A percentile compares a stretch with the other conserved stretches of the same genome.
Conservation (phyloP, 768 basidiomycete species). For the Collybia mongolica region DNA sequence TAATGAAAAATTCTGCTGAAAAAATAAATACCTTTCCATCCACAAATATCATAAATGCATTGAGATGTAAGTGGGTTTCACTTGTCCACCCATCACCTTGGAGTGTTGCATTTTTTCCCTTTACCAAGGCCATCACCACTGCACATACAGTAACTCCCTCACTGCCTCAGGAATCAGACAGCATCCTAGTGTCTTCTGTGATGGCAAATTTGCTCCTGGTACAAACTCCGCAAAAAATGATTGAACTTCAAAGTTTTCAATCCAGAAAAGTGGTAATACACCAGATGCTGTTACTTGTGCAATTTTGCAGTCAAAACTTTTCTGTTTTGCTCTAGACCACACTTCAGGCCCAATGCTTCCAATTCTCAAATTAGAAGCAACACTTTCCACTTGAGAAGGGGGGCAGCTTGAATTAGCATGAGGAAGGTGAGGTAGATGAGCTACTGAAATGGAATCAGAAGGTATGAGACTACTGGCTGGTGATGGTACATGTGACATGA, state of each 20-base stretch:
- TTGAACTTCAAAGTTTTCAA: conserved; percentile 34
- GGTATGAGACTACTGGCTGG: no score
- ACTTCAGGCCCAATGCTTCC: no score
- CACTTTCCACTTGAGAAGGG: no score
- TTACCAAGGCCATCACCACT: background rate
- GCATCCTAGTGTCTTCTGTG: conserved; percentile 19
- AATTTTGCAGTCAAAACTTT: conserved; percentile 21
- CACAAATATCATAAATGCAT: conserved; percentile 30
- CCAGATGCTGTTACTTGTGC: conserved; percentile 27
- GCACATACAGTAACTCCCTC: conserved; percentile 8
- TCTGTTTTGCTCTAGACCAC: conserved; percentile 10
- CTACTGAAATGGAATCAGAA: no score
- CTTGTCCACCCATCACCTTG: conserved; percentile 38
- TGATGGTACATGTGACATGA: no score
- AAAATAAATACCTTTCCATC: conserved; percentile 16
- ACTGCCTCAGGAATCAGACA: conserved; percentile 20
- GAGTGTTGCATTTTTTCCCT: conserved; percentile 19
- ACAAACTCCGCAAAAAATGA: conserved; percentile 27
- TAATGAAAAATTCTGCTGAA: background rate
- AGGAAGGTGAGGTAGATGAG: no score
- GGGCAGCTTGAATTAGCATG: no score
- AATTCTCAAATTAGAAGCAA: no score
- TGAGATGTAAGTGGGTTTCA: conserved; percentile 24
- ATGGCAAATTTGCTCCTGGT: conserved; percentile 22
- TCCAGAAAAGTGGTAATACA: conserved; percentile 32